A percentile compares a stretch with the other conserved stretches of the same genome.
Evolutionary conservation across 2,329 filamentous ascomycete genomes (phyloP).

Genomic region (Bretziella fagacearum): DNA sequence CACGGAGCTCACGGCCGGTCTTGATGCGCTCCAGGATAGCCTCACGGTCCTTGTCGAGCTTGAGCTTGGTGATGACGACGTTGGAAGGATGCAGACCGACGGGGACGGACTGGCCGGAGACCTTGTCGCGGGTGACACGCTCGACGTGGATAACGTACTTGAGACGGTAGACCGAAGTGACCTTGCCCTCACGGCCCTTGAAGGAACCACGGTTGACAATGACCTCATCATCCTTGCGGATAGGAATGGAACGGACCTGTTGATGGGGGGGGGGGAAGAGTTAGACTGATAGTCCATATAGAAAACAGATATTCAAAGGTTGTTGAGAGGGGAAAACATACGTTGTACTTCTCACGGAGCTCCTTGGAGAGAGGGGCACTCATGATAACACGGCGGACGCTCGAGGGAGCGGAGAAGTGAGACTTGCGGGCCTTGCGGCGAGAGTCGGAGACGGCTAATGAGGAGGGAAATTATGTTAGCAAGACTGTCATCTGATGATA

Average conservation of each 20-base stretch:
- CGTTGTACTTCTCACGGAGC: constrained; percentile 97
- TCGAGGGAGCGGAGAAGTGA: constrained; percentile 91
- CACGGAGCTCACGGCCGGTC: constrained; percentile 57
- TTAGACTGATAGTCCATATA: constrained; percentile 2
- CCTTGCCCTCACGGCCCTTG: constrained; percentile 98
- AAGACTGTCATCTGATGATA: not conserved
- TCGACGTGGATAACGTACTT: constrained; percentile 97
- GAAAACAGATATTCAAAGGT: not conserved
- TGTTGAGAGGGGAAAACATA: constrained; percentile 32
- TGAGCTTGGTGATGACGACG: constrained; percentile 96
- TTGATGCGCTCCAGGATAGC: constrained; percentile 73
- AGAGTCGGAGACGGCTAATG: constrained; percentile 51
- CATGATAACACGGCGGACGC: constrained; percentile 91
- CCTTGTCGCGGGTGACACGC: constrained; percentile 93
- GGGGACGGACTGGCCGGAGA: constrained; percentile 86
- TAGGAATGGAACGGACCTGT: constrained; percentile 83
- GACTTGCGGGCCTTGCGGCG: constrained; percentile 98
- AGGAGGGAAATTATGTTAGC: constrained; percentile 11
- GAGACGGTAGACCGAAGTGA: constrained; percentile 93
- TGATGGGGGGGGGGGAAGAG: no score
- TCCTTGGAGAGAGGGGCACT: constrained; percentile 91
- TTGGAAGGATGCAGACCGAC: constrained; percentile 92
- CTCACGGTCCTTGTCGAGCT: constrained; percentile 93
- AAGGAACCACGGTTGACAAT: constrained; percentile 78
- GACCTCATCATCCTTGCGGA: constrained; percentile 97